These are phyloP conservation scores for Phytophthora hybrid DNA, from an alignment of 352 stramenopile species.

Conservation along the genomic window DNA sequence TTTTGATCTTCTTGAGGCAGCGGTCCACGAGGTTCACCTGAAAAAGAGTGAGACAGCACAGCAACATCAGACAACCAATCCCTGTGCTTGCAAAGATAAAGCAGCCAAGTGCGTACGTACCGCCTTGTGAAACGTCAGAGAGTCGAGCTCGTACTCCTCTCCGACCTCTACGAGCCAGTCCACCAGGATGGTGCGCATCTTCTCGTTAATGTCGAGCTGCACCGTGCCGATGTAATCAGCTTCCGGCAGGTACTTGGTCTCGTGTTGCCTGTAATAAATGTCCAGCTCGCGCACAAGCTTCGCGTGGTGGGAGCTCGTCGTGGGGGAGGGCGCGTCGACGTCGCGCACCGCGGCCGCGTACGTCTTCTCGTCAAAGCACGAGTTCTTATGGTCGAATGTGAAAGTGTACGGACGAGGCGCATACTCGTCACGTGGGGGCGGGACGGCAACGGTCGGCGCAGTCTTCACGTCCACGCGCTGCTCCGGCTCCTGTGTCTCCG, in stretches of 20 bases:
- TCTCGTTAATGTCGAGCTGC: conserved; percentile 99
- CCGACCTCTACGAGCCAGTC: conserved; percentile 98
- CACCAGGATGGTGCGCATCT: conserved; percentile 99
- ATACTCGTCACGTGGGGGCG: conserved; percentile 32
- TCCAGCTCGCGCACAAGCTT: conserved; percentile 77
- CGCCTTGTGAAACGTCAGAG: conserved; percentile 85
- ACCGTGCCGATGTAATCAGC: conserved; percentile 71
- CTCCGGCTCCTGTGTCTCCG: conserved; percentile 17
- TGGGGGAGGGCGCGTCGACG: conserved; percentile 58
- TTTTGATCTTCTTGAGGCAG: conserved; percentile 81
- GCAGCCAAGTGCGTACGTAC: conserved; percentile 34
- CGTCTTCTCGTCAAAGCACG: conserved; percentile 73
- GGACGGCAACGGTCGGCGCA: background rate
- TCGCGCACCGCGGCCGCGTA: conserved; percentile 63
- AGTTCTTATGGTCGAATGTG: conserved; percentile 66
- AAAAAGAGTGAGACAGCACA: background rate
- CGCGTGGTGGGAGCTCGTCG: conserved; percentile 44
- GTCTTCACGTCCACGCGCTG: conserved; percentile 4
- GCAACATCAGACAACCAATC: background rate
- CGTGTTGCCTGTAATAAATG: conserved; percentile 71
- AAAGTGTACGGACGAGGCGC: conserved; percentile 62
- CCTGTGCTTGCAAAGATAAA: background rate
- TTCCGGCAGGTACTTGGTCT: conserved; percentile 75
- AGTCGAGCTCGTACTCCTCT: conserved; percentile 87
- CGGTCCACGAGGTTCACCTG: conserved; percentile 87